Evolutionary conservation across 352 stramenopile species (phyloP).

Genomic region (Phytopythium litorale): DNA sequence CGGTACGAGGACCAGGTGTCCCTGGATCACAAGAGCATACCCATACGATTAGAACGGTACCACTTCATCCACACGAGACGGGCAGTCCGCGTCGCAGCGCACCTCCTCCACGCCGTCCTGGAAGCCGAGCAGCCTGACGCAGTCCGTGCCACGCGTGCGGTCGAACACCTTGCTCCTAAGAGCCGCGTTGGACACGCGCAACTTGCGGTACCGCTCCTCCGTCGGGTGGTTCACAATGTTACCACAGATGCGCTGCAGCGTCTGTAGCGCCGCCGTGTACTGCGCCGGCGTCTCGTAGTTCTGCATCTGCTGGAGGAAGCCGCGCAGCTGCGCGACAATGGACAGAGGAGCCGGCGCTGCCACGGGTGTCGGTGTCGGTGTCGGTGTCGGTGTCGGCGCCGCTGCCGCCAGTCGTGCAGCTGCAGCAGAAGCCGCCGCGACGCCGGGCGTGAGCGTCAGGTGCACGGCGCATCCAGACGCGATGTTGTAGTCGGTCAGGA

Average conservation of each 20-base stretch:
- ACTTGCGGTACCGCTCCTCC: constrained; percentile 77
- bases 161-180: constrained; percentile 65
- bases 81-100: background rate
- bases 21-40: constrained; percentile 20
- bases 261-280: constrained; percentile 50
- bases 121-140: constrained; percentile 65
- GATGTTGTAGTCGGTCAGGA: constrained; percentile 66
- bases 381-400: background rate
- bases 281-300: constrained; percentile 26
- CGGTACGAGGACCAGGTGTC: constrained; percentile 62
- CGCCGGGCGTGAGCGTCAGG: constrained; percentile 48
- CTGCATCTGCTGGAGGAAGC: constrained; percentile 59
- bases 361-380: constrained; percentile 2
- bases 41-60: background rate
- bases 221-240: constrained; percentile 72
- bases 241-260: constrained; percentile 78
- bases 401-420: constrained; percentile 8
- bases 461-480: constrained; percentile 60
- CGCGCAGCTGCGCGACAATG: constrained; percentile 27
- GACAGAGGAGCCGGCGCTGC: constrained; percentile 6
- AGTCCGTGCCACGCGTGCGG: constrained; percentile 47
- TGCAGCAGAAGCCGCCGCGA: constrained; percentile 17
- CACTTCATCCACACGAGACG: background rate
- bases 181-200: constrained; percentile 66
- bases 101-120: constrained; percentile 65